Conservation (phyloP, 805 yeast genomes). For the Candida rishiriensis region DNA sequence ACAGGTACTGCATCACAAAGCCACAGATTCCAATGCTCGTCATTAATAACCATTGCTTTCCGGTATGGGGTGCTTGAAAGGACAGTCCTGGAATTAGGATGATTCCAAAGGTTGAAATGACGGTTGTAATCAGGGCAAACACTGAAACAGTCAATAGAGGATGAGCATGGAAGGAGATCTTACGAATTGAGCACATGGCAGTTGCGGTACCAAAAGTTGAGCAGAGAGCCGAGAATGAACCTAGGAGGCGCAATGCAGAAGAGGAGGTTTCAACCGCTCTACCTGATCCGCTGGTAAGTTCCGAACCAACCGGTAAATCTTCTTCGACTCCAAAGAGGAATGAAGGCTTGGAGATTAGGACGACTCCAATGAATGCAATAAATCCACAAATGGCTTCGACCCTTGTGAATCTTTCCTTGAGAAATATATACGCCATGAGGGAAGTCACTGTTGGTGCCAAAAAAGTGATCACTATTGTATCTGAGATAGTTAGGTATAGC, state of each 20-base stretch:
- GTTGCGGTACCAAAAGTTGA: constrained; percentile 69
- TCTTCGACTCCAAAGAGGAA: constrained; percentile 52
- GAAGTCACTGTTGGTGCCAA: constrained; percentile 75
- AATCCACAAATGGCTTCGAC: constrained; percentile 68
- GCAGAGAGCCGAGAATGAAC: constrained; percentile 55
- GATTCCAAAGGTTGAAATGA: constrained; percentile 51
- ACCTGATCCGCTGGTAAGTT: constrained; percentile 17
- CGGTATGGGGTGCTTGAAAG: constrained; percentile 57
- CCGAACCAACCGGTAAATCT: neutral
- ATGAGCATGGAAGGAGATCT: constrained; percentile 74
- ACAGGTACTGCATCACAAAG: constrained; percentile 71
- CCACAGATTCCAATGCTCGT: constrained; percentile 67
- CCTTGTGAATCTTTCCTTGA: constrained; percentile 62
- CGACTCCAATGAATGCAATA: constrained; percentile 68
- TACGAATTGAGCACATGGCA: constrained; percentile 67
- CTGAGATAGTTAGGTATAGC: constrained; percentile 69
- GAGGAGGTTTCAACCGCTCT: constrained; percentile 47
- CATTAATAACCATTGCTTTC: constrained; percentile 63
- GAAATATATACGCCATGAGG: constrained; percentile 59
- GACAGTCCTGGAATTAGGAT: constrained; percentile 51
- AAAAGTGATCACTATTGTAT: constrained; percentile 77
- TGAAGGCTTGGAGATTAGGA: constrained; percentile 76
- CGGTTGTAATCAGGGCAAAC: constrained; percentile 58
- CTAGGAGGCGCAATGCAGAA: constrained; percentile 51
- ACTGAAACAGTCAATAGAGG: constrained; percentile 76